Conservation (phyloP, 108 stramenopile genomes). For the Schizochytrium sp. region DNA sequence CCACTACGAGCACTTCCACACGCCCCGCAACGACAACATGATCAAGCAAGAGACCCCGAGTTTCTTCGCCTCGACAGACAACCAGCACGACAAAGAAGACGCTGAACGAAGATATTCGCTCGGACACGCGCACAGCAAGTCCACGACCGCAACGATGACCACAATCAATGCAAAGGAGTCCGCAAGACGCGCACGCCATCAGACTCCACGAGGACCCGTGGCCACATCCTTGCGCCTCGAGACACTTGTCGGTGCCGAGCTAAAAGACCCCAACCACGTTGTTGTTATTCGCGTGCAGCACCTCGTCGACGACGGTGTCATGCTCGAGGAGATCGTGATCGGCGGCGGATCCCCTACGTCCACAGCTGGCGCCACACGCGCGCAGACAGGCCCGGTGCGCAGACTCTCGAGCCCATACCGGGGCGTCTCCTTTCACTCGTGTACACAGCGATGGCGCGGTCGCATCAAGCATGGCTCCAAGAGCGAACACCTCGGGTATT, state of each 20-base stretch:
- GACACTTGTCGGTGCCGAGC: background rate
- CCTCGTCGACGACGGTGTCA: background rate
- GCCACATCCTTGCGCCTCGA: background rate
- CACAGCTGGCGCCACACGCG: background rate
- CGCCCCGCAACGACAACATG: too few relatives aligned
- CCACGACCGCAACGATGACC: background rate
- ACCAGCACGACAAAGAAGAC: too few relatives aligned
- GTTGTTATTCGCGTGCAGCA: background rate
- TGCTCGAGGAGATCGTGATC: background rate
- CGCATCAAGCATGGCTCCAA: constrained; percentile 17
- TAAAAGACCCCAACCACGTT: background rate
- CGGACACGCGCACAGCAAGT: background rate
- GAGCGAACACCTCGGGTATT: background rate
- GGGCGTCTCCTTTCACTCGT: constrained; percentile 11
- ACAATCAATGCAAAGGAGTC: background rate
- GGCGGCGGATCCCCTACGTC: background rate
- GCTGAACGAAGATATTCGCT: background rate
- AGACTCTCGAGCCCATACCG: background rate
- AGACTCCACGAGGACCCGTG: background rate
- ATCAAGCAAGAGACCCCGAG: too few relatives aligned
- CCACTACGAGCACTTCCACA: too few relatives aligned
- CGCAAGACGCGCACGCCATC: background rate
- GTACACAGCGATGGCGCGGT: background rate
- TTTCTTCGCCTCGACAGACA: too few relatives aligned
- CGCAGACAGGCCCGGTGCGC: background rate